Percentiles rank a stretch among this genome's conserved stretches.
These are phyloP conservation scores for Dunaliella sp. DNA, from an alignment of 139 green algal genomes.

Conservation along the genomic window DNA sequence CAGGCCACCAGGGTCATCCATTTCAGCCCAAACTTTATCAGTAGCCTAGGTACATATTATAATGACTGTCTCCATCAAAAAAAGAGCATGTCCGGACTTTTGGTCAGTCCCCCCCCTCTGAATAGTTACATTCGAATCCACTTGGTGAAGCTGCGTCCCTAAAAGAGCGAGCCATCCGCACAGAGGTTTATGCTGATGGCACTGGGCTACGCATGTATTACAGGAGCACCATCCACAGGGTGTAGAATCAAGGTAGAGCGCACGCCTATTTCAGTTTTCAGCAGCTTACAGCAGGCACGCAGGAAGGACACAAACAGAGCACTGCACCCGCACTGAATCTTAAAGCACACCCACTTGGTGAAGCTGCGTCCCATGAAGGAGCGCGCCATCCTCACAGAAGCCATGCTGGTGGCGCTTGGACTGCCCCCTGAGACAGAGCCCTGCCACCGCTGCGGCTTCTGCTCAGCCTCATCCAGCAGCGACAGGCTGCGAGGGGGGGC, in stretches of 20 bases:
- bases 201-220: background rate
- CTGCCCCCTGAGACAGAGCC: background rate
- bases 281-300: too few species aligned
- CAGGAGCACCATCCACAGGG: background rate
- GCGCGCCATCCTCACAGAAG: background rate
- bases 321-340: background rate
- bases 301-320: conserved; percentile 3
- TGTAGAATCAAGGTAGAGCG: background rate
- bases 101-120: background rate
- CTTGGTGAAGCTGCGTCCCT: background rate
- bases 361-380: conserved; percentile 12
- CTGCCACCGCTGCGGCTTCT: background rate
- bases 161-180: background rate
- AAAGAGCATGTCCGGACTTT: background rate
- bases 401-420: background rate
- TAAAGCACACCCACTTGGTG: background rate
- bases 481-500: background rate
- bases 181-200: background rate
- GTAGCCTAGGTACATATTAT: too few species aligned
- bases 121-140: background rate
- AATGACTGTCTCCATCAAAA: too few species aligned
- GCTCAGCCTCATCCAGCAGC: background rate
- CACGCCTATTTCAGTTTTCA: too few species aligned
- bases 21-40: too few species aligned
- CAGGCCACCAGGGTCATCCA: too few species aligned